Evolutionary conservation across 2,329 filamentous ascomycete genomes (phyloP).

Genomic region (Plenodomus lindquistii): DNA sequence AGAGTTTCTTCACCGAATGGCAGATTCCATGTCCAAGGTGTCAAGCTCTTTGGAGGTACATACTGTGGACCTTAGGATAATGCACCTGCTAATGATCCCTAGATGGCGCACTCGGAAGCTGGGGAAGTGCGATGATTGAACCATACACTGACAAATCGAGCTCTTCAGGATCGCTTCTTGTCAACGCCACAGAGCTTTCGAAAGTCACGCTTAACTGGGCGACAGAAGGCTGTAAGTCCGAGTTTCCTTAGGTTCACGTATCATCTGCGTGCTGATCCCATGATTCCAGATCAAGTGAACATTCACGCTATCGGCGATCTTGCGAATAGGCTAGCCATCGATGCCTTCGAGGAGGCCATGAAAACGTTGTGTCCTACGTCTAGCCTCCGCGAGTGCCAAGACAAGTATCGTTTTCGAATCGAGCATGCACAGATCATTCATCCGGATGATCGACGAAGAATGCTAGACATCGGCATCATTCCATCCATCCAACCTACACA

Average conservation of each 20-base stretch:
- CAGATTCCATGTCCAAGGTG: slow-evolving; percentile 62
- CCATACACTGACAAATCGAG: slow-evolving; percentile 68
- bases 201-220: slow-evolving; percentile 63
- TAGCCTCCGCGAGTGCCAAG: slow-evolving; percentile 54
- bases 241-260: background rate
- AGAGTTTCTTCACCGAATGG: slow-evolving; percentile 52
- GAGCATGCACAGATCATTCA: slow-evolving; percentile 74
- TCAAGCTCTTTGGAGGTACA: slow-evolving; percentile 70
- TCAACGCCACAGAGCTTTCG: slow-evolving; percentile 64
- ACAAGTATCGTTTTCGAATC: slow-evolving; percentile 64
- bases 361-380: slow-evolving; percentile 55
- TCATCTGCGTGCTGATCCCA: background rate
- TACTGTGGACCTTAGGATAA: background rate
- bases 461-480: slow-evolving; percentile 63
- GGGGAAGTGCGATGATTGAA: slow-evolving; percentile 73
- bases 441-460: slow-evolving; percentile 64
- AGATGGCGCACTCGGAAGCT: slow-evolving; percentile 72
- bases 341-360: slow-evolving; percentile 64
- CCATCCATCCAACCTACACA: slow-evolving; percentile 74
- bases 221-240: slow-evolving; percentile 51
- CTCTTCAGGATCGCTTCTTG: slow-evolving; percentile 66
- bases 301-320: slow-evolving; percentile 74
- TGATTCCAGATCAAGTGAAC: slow-evolving; percentile 60
- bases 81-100: slow-evolving; percentile 15
- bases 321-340: slow-evolving; percentile 67